Evolutionary conservation across 805 yeast species (phyloP).

Genomic region (Kodamaea fukazawae): DNA sequence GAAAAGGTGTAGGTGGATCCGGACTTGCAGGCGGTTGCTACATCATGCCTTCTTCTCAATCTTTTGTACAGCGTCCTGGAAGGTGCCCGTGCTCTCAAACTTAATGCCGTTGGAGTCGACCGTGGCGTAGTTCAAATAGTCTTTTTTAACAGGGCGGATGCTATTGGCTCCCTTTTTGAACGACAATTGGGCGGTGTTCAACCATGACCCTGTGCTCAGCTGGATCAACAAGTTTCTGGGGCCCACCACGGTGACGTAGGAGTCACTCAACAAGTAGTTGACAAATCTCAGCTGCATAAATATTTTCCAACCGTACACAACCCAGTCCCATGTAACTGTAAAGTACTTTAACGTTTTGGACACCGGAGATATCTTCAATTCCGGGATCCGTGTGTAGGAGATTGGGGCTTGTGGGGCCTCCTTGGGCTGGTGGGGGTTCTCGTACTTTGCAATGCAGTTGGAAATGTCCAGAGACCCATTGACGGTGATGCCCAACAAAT

Average conservation of each 20-base stretch:
- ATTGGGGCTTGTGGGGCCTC: conserved; percentile 2
- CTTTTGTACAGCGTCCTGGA: conserved; percentile 33
- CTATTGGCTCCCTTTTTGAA: not conserved
- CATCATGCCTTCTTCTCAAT: conserved; percentile 18
- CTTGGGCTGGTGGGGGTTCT: conserved; percentile 12
- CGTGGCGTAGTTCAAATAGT: conserved; percentile 48
- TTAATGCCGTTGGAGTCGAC: conserved; percentile 41
- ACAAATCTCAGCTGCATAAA: not conserved
- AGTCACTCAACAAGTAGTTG: conserved; percentile 9
- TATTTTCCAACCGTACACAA: conserved; percentile 2
- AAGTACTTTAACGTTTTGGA: conserved; percentile 7
- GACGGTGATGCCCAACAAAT: conserved; percentile 50
- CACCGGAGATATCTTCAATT: conserved; percentile 7
- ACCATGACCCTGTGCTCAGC: conserved; percentile 31
- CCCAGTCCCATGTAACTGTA: conserved; percentile 7
- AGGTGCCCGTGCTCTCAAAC: conserved; percentile 45
- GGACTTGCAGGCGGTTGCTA: no score
- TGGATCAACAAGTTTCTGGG: conserved; percentile 53
- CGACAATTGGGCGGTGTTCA: conserved; percentile 7
- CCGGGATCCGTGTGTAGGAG: conserved; percentile 1
- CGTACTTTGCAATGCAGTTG: conserved; percentile 34
- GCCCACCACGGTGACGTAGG: conserved; percentile 51
- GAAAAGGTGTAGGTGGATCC: no score
- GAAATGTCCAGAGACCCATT: conserved; percentile 47
- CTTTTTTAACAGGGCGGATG: conserved; percentile 27